These are phyloP conservation scores for Monilinia aucupariae DNA, from an alignment of 2,329 filamentous ascomycete species.

Conservation along the genomic window DNA sequence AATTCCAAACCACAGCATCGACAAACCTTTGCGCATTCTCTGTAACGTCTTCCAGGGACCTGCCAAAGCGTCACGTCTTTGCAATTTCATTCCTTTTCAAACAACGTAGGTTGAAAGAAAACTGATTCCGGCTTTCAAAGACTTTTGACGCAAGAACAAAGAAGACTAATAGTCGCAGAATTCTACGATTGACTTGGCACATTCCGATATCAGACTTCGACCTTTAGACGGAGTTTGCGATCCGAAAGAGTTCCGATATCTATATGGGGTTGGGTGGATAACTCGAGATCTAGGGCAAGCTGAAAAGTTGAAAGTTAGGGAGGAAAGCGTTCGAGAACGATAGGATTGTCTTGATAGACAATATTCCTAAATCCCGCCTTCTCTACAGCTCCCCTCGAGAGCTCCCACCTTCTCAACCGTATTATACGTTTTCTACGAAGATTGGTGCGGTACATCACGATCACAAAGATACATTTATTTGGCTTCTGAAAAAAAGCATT, in stretches of 20 bases:
- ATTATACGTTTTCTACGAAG: neutral
- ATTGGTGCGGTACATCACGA: neutral
- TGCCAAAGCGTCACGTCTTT: conserved; percentile 34
- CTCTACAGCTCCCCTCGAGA: neutral
- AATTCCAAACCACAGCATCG: conserved; percentile 25
- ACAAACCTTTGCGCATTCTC: conserved; percentile 33
- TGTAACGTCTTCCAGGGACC: conserved; percentile 31
- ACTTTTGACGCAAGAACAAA: conserved; percentile 9
- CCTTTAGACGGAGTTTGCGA: neutral
- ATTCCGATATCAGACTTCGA: neutral
- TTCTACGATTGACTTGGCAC: neutral
- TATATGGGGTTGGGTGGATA: conserved; percentile 8
- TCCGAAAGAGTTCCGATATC: conserved; percentile 4
- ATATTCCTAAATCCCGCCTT: neutral
- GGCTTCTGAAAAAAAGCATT: neutral
- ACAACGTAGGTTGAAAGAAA: conserved; percentile 26
- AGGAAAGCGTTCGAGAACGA: neutral
- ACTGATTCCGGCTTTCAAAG: conserved; percentile 12
- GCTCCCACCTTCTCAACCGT: neutral
- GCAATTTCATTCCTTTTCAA: conserved; percentile 30
- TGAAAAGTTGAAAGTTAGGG: neutral
- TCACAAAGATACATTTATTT: neutral
- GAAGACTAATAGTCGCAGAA: conserved; percentile 14
- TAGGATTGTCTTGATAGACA: neutral
- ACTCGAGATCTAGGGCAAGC: neutral